A percentile compares a stretch with the other conserved stretches of the same genome.
Evolutionary conservation across 441 rosid species (phyloP).

Genomic region (Gossypium gossypioides): DNA sequence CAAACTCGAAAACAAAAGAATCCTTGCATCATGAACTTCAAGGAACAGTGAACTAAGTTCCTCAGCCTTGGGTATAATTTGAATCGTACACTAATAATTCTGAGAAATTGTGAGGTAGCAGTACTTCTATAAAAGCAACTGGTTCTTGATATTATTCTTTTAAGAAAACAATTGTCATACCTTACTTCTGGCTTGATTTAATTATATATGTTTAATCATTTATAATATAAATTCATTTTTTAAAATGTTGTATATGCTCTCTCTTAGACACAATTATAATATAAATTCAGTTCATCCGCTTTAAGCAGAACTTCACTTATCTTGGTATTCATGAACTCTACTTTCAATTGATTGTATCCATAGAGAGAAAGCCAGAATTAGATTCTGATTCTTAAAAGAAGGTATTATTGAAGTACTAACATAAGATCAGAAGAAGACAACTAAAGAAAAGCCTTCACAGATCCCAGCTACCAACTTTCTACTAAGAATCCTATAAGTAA

Average conservation of each 20-base stretch:
- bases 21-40: neutral
- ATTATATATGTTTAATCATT: neutral
- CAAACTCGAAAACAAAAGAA: slow-evolving; percentile 5
- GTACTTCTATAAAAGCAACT: neutral
- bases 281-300: neutral
- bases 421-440: neutral
- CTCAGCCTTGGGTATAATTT: neutral
- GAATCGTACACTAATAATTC: neutral
- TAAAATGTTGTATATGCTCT: neutral
- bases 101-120: neutral
- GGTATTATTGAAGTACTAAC: neutral
- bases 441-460: neutral
- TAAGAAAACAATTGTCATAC: neutral
- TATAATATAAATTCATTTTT: neutral
- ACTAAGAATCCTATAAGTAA: slow-evolving; percentile 3
- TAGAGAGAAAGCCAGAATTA: neutral
- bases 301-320: neutral
- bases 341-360: neutral
- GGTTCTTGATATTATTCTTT: slow-evolving; percentile 3
- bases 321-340: neutral
- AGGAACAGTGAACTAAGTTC: neutral
- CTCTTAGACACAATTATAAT: neutral
- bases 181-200: neutral
- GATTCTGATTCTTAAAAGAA: neutral
- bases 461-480: neutral